Percentiles rank a stretch among this genome's conserved stretches.
Conservation (phyloP, 2,329 filamentous ascomycete genomes). For the Aspergillus chevalieri region DNA sequence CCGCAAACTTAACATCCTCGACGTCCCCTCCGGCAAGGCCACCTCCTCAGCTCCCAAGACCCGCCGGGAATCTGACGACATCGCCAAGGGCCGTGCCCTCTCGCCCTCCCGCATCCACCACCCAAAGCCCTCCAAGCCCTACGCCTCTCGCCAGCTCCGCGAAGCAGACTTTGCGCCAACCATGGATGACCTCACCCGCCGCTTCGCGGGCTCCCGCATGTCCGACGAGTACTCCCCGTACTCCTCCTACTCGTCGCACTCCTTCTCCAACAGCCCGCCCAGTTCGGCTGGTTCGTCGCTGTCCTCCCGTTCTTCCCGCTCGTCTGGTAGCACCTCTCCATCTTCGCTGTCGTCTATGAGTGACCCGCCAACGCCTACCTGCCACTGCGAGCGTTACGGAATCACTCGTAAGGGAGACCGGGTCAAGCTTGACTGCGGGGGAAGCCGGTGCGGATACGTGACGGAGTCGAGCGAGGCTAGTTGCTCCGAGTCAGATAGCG, state of each 20-base stretch:
- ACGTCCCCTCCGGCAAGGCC: slow-evolving; percentile 62
- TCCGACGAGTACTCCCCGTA: slow-evolving; percentile 57
- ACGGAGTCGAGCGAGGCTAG: slow-evolving; percentile 59
- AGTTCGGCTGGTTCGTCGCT: slow-evolving; percentile 52
- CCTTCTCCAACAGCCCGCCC: slow-evolving; percentile 66
- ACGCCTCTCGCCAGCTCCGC: slow-evolving; percentile 81
- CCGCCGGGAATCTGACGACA: slow-evolving; percentile 52
- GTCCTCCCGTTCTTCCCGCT: slow-evolving; percentile 65
- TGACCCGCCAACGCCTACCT: slow-evolving; percentile 54
- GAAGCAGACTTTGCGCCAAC: slow-evolving; percentile 72
- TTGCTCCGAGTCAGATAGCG: slow-evolving; percentile 54
- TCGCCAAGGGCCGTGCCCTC: slow-evolving; percentile 82
- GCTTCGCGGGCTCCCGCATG: slow-evolving; percentile 66
- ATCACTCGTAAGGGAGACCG: slow-evolving; percentile 90
- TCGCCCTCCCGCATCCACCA: slow-evolving; percentile 85
- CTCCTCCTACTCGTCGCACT: not conserved
- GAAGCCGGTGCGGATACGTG: slow-evolving; percentile 75
- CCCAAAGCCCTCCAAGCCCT: slow-evolving; percentile 81
- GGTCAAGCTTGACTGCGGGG: slow-evolving; percentile 94
- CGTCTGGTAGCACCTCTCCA: slow-evolving; percentile 50
- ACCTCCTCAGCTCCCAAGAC: slow-evolving; percentile 33
- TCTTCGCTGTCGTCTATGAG: slow-evolving; percentile 61
- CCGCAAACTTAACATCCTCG: slow-evolving; percentile 95
- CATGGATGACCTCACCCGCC: slow-evolving; percentile 72
- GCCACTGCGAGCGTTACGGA: slow-evolving; percentile 93